Evolutionary conservation across 345 rosid genomes (phyloP), one percentile per base, ranked within the genome.

Genomic region (Populus davidiana): DNA sequence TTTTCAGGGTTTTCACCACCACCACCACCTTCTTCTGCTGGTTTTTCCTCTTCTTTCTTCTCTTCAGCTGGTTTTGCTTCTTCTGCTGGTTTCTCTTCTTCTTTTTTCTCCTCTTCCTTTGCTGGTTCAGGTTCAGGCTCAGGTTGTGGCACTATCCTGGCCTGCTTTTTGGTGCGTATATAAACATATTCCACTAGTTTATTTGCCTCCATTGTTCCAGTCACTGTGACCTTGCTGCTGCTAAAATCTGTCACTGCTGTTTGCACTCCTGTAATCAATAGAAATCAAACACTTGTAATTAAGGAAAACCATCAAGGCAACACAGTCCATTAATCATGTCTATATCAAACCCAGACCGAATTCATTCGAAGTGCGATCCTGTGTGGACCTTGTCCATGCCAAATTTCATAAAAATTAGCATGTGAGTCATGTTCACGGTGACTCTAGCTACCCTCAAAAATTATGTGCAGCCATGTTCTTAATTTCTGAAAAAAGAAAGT

Each of bases 201-300:
- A 81, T 87, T 85, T 8, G 89, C 90, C 56, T 91, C 97, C 95
- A 96, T 94, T 14, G 97, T 96, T 13, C 99, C 99, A 0, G 94
- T 92, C 33, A 96, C 98, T 5, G 82, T 89, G 35, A 91, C 98
- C 84, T 91, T 96, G 67, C 90, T 90, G 16, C 88, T 83, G 41
- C 86, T 83, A 44, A 90, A 78, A 75, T 96, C 98, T 7, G 99
- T 89, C 66, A 18, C 86, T 2, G 87, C 94, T 29, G 92, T 86
- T 88, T 90, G 95, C 54, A 96, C 97, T 44, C 97, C 99, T 96
- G 81, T 18, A 66, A 59, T 59, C 11, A n/a, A 10, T 9, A 14
- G 52, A 47, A 16, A 47, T 47, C 52, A 59, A 59, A 59, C 63
- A n/a, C 63, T n/a, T 59, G 27, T 3, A n/a, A n/a, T 9, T 59